Evolutionary conservation across 192 early-diverging fungal species (phyloP).

Genomic region (Thamnidium elegans): DNA sequence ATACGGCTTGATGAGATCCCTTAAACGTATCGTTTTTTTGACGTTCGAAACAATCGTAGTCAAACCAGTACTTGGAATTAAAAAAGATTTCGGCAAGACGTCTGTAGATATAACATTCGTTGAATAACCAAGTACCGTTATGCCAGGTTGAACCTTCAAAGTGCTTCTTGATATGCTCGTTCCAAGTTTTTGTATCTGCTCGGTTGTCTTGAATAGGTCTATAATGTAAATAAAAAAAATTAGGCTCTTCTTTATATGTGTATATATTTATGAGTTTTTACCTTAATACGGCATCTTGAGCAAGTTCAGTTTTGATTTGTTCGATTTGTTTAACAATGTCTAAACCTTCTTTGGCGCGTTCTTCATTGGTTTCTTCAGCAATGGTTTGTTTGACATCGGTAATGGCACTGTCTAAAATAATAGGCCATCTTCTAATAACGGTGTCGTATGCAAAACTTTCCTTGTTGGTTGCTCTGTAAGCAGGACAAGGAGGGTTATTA

Average conservation of each 20-base stretch:
- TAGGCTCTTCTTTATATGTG: background rate
- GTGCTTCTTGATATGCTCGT: conserved; percentile 50
- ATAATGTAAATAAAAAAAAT: background rate
- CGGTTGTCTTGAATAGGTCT: conserved; percentile 55
- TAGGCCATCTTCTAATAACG: conserved; percentile 72
- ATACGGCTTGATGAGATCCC: conserved; percentile 62
- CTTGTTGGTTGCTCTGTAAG: conserved; percentile 58
- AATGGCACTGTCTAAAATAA: conserved; percentile 79
- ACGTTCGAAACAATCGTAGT: conserved; percentile 70
- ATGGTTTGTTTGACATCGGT: conserved; percentile 65
- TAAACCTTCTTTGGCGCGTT: conserved; percentile 62
- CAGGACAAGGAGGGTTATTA: conserved; percentile 57
- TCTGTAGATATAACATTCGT: conserved; percentile 84
- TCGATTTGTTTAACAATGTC: conserved; percentile 61
- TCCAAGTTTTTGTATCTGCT: conserved; percentile 65
- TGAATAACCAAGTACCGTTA: conserved; percentile 74
- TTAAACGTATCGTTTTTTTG: conserved; percentile 70
- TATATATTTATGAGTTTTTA: conserved; percentile 15
- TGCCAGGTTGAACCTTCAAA: conserved; percentile 68
- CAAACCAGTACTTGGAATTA: conserved; percentile 54
- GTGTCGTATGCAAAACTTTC: conserved; percentile 78
- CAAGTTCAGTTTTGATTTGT: conserved; percentile 72
- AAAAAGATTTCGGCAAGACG: conserved; percentile 62
- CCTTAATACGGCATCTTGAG: conserved; percentile 55
- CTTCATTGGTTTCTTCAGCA: conserved; percentile 20